Evolutionary conservation across 2,329 filamentous ascomycete genomes (phyloP), one percentile per base, ranked within the genome.

Genomic region (Epichloe brachyelytri): DNA sequence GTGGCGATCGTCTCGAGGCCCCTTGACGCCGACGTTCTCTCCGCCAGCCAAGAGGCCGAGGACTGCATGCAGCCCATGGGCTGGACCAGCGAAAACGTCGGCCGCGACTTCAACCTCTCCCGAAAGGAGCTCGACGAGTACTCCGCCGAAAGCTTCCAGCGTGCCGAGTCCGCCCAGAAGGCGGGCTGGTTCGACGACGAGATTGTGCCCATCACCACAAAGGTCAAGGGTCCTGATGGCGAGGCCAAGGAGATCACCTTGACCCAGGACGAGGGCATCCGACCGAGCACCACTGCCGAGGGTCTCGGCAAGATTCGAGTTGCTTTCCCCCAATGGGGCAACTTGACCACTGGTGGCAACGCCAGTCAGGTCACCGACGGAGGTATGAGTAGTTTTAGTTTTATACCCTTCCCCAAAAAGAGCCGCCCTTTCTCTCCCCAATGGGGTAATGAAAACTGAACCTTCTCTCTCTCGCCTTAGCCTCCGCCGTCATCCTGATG

Each of bases 41-140:
- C 72, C 59, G 72, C 76, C 62, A 85, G 78, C 71, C 85, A 88
- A 65, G 88, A 96, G 64, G 79, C 88, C 0, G 69, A 69, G 45
- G 91, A 97, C 71, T 93, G 89, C 76, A 80, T 91, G 80, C 80
- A 89, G 76, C 86, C 91, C 58, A 98, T 98, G 93, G 93, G 93
- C 20, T 94, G 95, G 80, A 98, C 93, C 3, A 91, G 85, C 53
- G 93, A 98, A 75, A 97, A 97, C 65, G 89, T 98, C 30, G 88
- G 85, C 60, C 81, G 81, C 46, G 93, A 97, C 71, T 97, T 97
- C 68, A 80, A 85, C 64, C 83, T 98, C 65, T 72, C 80, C 2
- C 80, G 93, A 54, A 82, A 90, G 64, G 71, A 73, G 65, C 87
- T 97, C 71, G 93, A 98, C 69, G 74, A 77, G 58, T 97, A 83